Evolutionary conservation across 345 rosid species (phyloP).

Genomic region (Hirschfeldia incana): DNA sequence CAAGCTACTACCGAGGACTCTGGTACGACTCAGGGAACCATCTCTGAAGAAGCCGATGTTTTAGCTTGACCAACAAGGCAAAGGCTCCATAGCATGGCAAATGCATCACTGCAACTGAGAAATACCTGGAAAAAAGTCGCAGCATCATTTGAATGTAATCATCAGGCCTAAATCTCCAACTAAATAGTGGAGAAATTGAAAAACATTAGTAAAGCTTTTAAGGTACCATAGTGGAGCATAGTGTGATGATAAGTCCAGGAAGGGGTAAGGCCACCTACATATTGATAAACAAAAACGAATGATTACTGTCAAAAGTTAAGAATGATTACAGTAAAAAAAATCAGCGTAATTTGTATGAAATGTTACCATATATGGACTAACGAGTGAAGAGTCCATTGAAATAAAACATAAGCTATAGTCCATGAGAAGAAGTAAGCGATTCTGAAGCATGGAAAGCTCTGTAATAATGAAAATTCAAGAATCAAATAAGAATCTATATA

Average conservation of each 20-base stretch:
- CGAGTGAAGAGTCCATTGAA: conserved; percentile 93
- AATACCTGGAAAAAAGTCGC: conserved; percentile 59
- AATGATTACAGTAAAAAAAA: neutral
- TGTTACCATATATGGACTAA: conserved; percentile 61
- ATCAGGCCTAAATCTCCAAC: neutral
- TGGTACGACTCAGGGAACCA: conserved; percentile 77
- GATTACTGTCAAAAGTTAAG: neutral
- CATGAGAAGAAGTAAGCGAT: conserved; percentile 85
- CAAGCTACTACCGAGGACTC: conserved; percentile 41
- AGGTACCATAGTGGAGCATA: conserved; percentile 84
- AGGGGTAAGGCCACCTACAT: conserved; percentile 96
- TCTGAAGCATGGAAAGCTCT: conserved; percentile 88
- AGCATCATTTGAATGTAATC: neutral
- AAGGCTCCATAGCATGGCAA: conserved; percentile 80
- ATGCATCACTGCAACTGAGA: conserved; percentile 80
- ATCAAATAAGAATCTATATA: neutral
- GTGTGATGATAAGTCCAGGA: conserved; percentile 83
- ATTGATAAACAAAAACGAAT: conserved; percentile 25
- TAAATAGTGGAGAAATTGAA: neutral
- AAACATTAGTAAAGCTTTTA: neutral
- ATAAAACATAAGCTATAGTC: conserved; percentile 75
- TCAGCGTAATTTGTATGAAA: neutral
- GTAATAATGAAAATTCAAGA: conserved; percentile 33
- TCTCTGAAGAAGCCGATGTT: conserved; percentile 55
- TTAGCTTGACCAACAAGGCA: conserved; percentile 65